phyloP scores from a whole-genome alignment of 768 basidiomycete species.

The Agaricus subrufescens region DNA sequence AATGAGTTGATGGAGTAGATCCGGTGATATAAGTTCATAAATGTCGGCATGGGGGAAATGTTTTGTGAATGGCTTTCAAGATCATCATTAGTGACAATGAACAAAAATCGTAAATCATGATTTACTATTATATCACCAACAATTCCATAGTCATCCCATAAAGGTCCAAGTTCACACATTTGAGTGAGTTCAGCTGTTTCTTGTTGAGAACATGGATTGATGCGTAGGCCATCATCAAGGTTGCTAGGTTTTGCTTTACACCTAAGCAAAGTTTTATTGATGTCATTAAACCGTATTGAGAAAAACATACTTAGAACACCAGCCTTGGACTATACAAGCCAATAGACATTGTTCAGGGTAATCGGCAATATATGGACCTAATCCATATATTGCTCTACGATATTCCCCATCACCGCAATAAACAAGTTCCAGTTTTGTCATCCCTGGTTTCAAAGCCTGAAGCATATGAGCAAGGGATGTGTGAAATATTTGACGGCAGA shows the following conservation, averaged over 20 bases:
- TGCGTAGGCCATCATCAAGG: not conserved
- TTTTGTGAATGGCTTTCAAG: constrained; percentile 23
- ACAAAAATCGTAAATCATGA: not conserved
- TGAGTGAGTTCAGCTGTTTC: not conserved
- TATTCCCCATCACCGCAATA: constrained; percentile 22
- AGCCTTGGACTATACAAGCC: constrained; percentile 18
- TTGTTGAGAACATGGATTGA: not conserved
- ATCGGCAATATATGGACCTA: constrained; percentile 26
- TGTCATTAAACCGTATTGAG: no score
- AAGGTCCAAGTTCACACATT: not conserved
- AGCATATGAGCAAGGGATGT: not conserved
- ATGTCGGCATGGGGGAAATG: constrained; percentile 29
- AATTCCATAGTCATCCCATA: constrained; percentile 9
- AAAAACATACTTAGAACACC: constrained; percentile 27
- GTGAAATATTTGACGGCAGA: not conserved
- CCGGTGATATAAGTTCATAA: constrained; percentile 24
- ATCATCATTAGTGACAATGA: not conserved
- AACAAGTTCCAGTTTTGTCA: constrained; percentile 13
- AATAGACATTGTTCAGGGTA: constrained; percentile 24
- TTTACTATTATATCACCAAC: not conserved
- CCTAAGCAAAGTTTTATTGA: no score
- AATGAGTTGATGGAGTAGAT: constrained; percentile 29
- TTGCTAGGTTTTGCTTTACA: not conserved
- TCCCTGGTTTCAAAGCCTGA: not conserved
- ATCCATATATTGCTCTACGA: constrained; percentile 17